Conservation (phyloP, 805 yeast species). For the Candida ficus region DNA sequence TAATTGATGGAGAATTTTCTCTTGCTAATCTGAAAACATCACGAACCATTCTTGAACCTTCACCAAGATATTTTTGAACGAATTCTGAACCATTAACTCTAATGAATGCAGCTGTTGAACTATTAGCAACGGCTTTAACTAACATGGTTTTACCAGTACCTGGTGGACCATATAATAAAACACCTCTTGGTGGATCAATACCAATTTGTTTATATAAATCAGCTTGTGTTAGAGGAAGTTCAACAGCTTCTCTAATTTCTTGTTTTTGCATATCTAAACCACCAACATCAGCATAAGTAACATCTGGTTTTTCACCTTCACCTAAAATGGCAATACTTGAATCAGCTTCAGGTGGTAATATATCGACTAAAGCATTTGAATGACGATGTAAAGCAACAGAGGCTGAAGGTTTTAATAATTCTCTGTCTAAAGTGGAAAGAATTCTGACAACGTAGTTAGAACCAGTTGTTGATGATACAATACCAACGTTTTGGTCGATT, state of each 20-base stretch:
- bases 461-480: slow-evolving; percentile 96
- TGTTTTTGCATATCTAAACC: slow-evolving; percentile 99
- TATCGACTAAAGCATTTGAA: slow-evolving; percentile 95
- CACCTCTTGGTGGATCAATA: slow-evolving; percentile 98
- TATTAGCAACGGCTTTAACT: slow-evolving; percentile 97
- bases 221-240: slow-evolving; percentile 91
- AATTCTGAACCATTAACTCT: slow-evolving; percentile 98
- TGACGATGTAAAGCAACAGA: slow-evolving; percentile 98
- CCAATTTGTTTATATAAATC: slow-evolving; percentile 97
- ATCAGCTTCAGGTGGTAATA: slow-evolving; percentile 98
- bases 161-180: slow-evolving; percentile 96
- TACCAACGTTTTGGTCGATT: slow-evolving; percentile 93
- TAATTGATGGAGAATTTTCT: slow-evolving; percentile 95
- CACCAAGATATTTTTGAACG: slow-evolving; percentile 97
- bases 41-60: slow-evolving; percentile 99
- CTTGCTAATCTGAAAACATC: slow-evolving; percentile 96
- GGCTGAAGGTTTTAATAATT: slow-evolving; percentile 87
- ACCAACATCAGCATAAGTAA: slow-evolving; percentile 96
- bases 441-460: slow-evolving; percentile 96
- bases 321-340: slow-evolving; percentile 93
- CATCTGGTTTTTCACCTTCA: slow-evolving; percentile 88
- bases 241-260: slow-evolving; percentile 98
- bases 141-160: slow-evolving; percentile 99
- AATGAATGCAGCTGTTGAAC: slow-evolving; percentile 91
- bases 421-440: slow-evolving; percentile 90